These are phyloP conservation scores for Monilinia vaccinii-corymbosi DNA, from an alignment of 2,329 filamentous ascomycete genomes.

Conservation along the genomic window DNA sequence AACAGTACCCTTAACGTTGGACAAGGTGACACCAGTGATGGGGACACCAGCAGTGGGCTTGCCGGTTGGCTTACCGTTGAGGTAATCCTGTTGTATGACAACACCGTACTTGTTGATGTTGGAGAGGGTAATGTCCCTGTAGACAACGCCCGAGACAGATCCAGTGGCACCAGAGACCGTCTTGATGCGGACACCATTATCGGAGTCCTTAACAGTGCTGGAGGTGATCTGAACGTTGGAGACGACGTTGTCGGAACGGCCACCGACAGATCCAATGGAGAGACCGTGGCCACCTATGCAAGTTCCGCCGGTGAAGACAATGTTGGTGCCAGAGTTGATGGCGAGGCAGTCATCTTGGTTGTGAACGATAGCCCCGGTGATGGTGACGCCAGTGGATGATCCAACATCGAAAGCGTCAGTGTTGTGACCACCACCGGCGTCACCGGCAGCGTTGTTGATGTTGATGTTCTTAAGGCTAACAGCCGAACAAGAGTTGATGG, in stretches of 20 bases:
- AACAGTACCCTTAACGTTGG: conserved; percentile 37
- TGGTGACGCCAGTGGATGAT: conserved; percentile 37
- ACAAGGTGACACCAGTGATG: conserved; percentile 41
- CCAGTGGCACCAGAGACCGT: conserved; percentile 30
- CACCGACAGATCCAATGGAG: conserved; percentile 50
- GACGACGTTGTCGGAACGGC: conserved; percentile 45
- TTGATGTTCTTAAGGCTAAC: conserved; percentile 41
- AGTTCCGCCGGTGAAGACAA: conserved; percentile 24
- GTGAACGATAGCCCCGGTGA: conserved; percentile 41
- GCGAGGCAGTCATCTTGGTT: conserved; percentile 54
- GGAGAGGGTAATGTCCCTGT: conserved; percentile 41
- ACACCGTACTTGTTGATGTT: conserved; percentile 38
- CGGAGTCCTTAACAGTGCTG: conserved; percentile 39
- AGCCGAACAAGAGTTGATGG: conserved; percentile 35
- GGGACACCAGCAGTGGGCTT: conserved; percentile 34
- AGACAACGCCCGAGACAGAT: conserved; percentile 41
- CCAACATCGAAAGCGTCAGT: conserved; percentile 47
- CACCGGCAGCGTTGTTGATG: conserved; percentile 48
- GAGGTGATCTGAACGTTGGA: conserved; percentile 41
- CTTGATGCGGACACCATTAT: conserved; percentile 40
- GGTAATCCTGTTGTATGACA: conserved; percentile 48
- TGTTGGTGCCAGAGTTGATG: conserved; percentile 43
- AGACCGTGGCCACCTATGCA: conserved; percentile 36
- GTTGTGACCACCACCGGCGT: conserved; percentile 37
- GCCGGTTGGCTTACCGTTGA: conserved; percentile 23